Evolutionary conservation across 768 basidiomycete genomes (phyloP), one percentile per base, ranked within the genome.

Genomic region (Auricularia sp.): DNA sequence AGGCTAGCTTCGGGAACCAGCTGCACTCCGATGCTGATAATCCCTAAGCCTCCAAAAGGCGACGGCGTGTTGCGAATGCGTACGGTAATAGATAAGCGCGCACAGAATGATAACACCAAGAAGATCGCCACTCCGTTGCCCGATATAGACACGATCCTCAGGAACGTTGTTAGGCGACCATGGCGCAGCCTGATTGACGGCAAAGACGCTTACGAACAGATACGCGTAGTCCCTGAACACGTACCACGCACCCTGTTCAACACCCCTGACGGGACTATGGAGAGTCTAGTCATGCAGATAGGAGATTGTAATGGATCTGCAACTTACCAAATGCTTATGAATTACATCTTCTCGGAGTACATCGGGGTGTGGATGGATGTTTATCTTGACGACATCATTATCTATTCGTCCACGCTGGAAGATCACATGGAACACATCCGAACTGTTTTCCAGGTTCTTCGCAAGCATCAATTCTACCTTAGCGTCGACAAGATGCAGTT

Each of bases 161-260:
- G 34, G 64, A 66, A 66, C n/a, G 54, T 61, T 1, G 29, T 23
- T 0, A 10, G 36, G 6, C 53, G 63, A 1, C 35, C 7, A 0
- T 66, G 35, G 29, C 34, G 36, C 3, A 61, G 34, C 42, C 5
- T 66, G 16, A 12, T 66, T 0, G 66, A 66, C 53, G 18, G 64
- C 3, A 64, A 58, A 14, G 61, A 70, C 10, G 70, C 69, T 0
- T 73, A 69, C 35, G 68, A 73, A 44, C 68, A 73, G 14, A 69
- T 73, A 0, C 29, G 58, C 0, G 64, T 73, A 0, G 5, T 62
- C 0, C 56, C 53, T 0, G 69, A 70, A 1, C 65, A 71, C 18
- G 66, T 72, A 8, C 14, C 8, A 4, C 43, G 58, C 3, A 63
- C 67, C n/a, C 61, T 64, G 2, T 69, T 68, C 36, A 62, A 64